Percentiles rank a stretch among this genome's conserved stretches.
These are phyloP conservation scores for Carex parvula DNA, from an alignment of 176 grass and related monocot species.

Conservation along the genomic window DNA sequence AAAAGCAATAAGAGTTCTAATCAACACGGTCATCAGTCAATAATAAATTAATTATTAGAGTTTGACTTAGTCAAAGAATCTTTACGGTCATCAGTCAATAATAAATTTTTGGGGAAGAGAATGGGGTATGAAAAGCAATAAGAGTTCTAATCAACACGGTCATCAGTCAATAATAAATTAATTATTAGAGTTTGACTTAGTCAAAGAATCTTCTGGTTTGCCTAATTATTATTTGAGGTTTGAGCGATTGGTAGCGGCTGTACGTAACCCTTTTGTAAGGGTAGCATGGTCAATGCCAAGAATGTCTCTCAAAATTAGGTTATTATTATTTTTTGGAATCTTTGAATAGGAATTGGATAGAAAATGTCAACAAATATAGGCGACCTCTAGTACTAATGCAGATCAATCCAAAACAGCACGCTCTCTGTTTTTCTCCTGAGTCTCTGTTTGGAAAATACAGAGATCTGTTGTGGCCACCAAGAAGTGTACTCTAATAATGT, in stretches of 20 bases:
- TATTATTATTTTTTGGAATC: slow-evolving; percentile 7
- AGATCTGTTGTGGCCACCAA: background rate
- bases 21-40: no score
- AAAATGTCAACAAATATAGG: slow-evolving; percentile 24
- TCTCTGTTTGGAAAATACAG: background rate
- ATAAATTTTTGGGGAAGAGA: background rate
- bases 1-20: no score
- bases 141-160: background rate
- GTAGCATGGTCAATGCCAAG: slow-evolving; percentile 6
- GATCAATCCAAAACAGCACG: slow-evolving; percentile 3
- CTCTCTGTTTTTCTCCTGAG: slow-evolving; percentile 22
- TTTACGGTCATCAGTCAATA: no score
- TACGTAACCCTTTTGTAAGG: background rate
- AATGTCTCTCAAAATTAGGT: slow-evolving; percentile 22
- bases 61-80: no score
- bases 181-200: slow-evolving; percentile 3
- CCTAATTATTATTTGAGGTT: slow-evolving; percentile 1
- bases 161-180: slow-evolving; percentile 9
- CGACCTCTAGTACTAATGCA: background rate
- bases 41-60: no score
- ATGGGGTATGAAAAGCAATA: background rate
- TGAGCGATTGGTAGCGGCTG: background rate
- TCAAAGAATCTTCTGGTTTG: slow-evolving; percentile 11
- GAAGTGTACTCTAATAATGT: background rate
- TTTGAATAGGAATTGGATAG: slow-evolving; percentile 11